Evolutionary conservation across 352 stramenopile species (phyloP), one percentile per base, ranked within the genome.

Genomic region (Globisporangium perplexum): DNA sequence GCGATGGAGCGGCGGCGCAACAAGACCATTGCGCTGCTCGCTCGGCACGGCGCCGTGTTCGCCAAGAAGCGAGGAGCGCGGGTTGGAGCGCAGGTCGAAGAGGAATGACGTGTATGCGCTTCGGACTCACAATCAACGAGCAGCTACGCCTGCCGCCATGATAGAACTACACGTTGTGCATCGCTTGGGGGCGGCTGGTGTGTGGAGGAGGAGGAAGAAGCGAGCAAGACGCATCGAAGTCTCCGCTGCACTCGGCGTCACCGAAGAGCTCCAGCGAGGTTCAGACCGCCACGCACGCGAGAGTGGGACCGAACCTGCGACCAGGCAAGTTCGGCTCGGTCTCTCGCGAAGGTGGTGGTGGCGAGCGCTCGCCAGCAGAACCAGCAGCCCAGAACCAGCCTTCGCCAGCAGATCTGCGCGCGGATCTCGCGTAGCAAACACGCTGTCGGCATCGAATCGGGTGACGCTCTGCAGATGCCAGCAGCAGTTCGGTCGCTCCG

Each of bases 221-320:
- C 15, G 1, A 41, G 35, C 35, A 41, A 41, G 35, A 1, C 35
- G 7, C 35, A 1, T 6, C 18, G 36, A 15, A 3, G 33, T 28
- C 5, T 18, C 0, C 3, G 33, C 33, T 11, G n/a, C 11, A 11
- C 20, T 46, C 41, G n/a, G 41, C 41, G 20, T 28, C 41, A 46
- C 28, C n/a, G 18, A 18, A 20, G 41, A 46, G 39, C 39, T 45
- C 39, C 6, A 11, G 39, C 39, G 26, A 45, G 28, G 20, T 50
- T 50, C 44, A 45, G 23, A 35, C 45, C 33, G 33, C 33, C 45
- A 50, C 45, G 45, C 45, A 50, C 45, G 45, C 23, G 45, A 36
- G 45, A 50, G 45, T 50, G 23, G 45, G 23, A 36, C 18, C 12
- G 6, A 12, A 36, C 20, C 22, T 26, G n/a, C 24, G 24, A 36